Base-by-base conservation (phyloP, 2,329 filamentous ascomycete species). In the Nannizzia gypsea region DNA sequence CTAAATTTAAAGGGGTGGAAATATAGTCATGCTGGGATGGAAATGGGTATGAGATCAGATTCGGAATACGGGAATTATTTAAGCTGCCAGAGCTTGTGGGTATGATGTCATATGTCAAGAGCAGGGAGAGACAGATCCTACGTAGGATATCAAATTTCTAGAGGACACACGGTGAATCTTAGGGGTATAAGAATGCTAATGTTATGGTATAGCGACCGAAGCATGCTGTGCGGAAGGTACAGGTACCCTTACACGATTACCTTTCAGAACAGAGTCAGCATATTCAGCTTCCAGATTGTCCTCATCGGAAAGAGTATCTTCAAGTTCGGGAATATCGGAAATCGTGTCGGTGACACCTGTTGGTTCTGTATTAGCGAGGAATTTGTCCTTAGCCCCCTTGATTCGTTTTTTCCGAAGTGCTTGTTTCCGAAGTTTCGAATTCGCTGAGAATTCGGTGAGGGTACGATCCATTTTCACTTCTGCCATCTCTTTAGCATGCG, bases 401-500 rank as follows among this genome's bases (percentile, higher is more conserved):
- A 40, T 11, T 28, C 54, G 31, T 31, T 34, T 56, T 40, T 42
- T 22, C 17, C 54, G 9, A 40, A 56, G 17, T 15, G 73, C 70
- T 54, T 34, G 24, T 59, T 72, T 73, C 34, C 72, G 67, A 26
- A 77, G 63, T 52, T 72, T 71, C 62, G 73, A 72, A 68, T 73
- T 73, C 61, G 72, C 67, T 62, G 78, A 82, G 64, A 90, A 80
- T 28, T 81, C 76, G 31, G 76, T 77, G 31, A 90, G 76, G 13
- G 81, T 81, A 6, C 79, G 73, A 64, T 87, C 81, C 68, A 97
- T 91, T 69, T 82, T 84, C 57, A 83, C 79, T 74, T 96, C 91
- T 1, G 91, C 85, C 56, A 95, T 71, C 5, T 75, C 73, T 69
- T 96, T 95, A 56, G 89, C 83, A 69, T 96, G 85, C 64, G 88